Evolutionary conservation across 371 early-diverging fungal species (phyloP).

Genomic region (Rhizopus microsporus): DNA sequence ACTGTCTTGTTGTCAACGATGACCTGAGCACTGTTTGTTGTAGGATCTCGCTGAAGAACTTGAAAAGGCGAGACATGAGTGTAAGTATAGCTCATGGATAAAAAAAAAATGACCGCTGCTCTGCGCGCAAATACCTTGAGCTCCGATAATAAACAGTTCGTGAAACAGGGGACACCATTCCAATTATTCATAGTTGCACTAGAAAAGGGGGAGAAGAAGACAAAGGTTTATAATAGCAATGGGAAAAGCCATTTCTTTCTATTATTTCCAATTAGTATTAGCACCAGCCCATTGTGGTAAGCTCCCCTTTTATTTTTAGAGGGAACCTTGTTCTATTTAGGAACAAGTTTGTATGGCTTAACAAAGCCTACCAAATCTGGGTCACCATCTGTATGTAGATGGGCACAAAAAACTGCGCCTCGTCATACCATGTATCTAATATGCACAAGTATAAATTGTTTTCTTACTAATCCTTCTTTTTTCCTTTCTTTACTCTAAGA

Average conservation of each 20-base stretch:
- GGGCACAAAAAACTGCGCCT: background rate
- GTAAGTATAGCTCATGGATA: background rate
- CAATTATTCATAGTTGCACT: background rate
- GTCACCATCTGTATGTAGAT: background rate
- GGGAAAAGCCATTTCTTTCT: no score
- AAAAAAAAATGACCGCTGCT: background rate
- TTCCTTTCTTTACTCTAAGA: background rate
- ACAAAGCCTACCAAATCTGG: background rate
- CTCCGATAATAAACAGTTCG: no score
- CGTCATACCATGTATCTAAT: background rate
- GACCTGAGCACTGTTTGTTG: constrained; percentile 20
- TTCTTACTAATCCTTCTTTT: background rate
- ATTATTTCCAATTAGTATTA: no score
- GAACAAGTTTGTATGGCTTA: no score
- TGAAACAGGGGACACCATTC: no score
- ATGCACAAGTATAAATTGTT: background rate
- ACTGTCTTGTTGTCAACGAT: constrained; percentile 10
- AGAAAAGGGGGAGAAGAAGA: background rate
- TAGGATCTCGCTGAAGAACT: constrained; percentile 36
- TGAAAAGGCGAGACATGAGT: constrained; percentile 13
- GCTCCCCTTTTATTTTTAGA: no score
- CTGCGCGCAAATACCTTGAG: background rate
- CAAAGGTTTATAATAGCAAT: no score
- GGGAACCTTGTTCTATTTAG: no score
- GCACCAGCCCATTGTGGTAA: no score